phyloP scores from a whole-genome alignment of 345 rosid genomes.

The Populus pruinosa region DNA sequence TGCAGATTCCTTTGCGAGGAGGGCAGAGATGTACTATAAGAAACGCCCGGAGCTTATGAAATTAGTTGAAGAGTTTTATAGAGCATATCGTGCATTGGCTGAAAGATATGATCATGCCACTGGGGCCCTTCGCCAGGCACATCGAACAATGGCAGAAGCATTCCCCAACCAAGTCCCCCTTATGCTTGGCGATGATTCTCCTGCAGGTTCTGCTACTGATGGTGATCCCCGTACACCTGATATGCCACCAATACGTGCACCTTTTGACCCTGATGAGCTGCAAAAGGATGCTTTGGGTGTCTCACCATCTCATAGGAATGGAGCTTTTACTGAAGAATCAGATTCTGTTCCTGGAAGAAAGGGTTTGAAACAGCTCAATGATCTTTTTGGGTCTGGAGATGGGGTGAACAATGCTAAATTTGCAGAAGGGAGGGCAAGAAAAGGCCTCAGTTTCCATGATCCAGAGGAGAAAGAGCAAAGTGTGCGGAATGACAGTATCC shows the following conservation, averaged over 20 bases:
- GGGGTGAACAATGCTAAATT: constrained; percentile 25
- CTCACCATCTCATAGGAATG: constrained; percentile 52
- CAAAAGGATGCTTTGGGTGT: constrained; percentile 57
- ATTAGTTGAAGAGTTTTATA: constrained; percentile 94
- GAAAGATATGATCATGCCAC: constrained; percentile 98
- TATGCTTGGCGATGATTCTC: constrained; percentile 61
- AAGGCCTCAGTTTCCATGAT: constrained; percentile 68
- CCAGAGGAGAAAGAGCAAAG: constrained; percentile 43
- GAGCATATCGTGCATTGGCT: constrained; percentile 96
- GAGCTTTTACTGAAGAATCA: constrained; percentile 62
- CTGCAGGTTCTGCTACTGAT: constrained; percentile 43
- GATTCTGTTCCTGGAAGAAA: constrained; percentile 43
- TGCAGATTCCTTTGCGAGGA: constrained; percentile 97
- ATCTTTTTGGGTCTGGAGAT: constrained; percentile 42
- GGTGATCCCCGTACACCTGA: constrained; percentile 80
- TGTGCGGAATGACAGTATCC: constrained; percentile 16
- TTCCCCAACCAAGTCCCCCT: constrained; percentile 86
- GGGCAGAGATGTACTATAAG: constrained; percentile 99
- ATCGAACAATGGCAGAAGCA: constrained; percentile 84
- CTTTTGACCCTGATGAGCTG: constrained; percentile 53
- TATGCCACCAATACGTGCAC: constrained; percentile 41
- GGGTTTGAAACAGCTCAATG: constrained; percentile 56
- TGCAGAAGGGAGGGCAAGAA: constrained; percentile 63
- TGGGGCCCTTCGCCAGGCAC: constrained; percentile 87
- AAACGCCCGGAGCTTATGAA: constrained; percentile 97